These are phyloP conservation scores for Candida ponderosae DNA, from an alignment of 805 yeast species.

Conservation along the genomic window DNA sequence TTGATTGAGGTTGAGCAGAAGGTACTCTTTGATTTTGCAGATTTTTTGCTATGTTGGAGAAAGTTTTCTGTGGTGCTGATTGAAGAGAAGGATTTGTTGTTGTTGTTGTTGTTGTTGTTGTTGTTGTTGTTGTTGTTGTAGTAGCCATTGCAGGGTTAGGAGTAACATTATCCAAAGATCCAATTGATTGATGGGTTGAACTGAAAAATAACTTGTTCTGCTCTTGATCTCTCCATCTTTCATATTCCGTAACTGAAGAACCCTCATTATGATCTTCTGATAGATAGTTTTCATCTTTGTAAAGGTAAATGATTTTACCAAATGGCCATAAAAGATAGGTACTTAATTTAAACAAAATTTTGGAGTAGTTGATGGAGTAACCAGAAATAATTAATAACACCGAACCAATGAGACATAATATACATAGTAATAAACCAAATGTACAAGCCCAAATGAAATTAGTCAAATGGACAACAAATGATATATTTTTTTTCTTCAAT, in stretches of 20 bases:
- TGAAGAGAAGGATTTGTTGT: conserved; percentile 1
- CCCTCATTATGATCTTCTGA: conserved; percentile 89
- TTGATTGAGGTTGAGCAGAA: conserved; percentile 13
- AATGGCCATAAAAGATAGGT: conserved; percentile 77
- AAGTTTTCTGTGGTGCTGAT: background rate
- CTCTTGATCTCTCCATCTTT: conserved; percentile 75
- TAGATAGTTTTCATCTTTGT: conserved; percentile 71
- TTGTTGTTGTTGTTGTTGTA: conserved; percentile 12
- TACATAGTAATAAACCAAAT: conserved; percentile 56
- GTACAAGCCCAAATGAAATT: conserved; percentile 70
- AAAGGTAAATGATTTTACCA: conserved; percentile 78
- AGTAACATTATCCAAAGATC: background rate
- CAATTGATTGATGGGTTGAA: conserved; percentile 15
- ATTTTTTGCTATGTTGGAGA: conserved; percentile 1
- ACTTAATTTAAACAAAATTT: conserved; percentile 53
- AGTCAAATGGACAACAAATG: conserved; percentile 55
- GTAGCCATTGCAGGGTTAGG: conserved; percentile 2
- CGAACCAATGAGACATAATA: conserved; percentile 42
- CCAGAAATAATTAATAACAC: conserved; percentile 36
- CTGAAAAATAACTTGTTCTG: conserved; percentile 72
- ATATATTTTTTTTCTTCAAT: conserved; percentile 32
- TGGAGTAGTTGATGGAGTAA: conserved; percentile 55
- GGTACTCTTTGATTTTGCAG: conserved; percentile 17
- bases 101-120: conserved; percentile 15
- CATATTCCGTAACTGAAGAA: conserved; percentile 73